Percentiles rank a stretch among this genome's conserved stretches.
Evolutionary conservation across 2,329 filamentous ascomycete genomes (phyloP).

Genomic region (Phialophora tarda): DNA sequence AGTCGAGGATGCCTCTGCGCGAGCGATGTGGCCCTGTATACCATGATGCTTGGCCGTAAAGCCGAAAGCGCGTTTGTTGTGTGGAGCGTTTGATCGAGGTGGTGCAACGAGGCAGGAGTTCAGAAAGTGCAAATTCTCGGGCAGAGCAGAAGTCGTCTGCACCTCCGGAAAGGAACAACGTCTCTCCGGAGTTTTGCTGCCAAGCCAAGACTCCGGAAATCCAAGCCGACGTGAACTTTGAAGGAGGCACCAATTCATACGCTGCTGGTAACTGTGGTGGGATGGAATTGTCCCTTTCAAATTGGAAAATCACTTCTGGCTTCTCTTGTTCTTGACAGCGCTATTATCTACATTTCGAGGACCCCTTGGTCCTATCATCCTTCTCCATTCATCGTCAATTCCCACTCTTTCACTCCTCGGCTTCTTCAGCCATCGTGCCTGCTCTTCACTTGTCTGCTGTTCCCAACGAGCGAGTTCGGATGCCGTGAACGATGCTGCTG

Average conservation of each 20-base stretch:
- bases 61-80: constrained; percentile 29
- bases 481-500: constrained; percentile 27
- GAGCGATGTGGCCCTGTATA: constrained; percentile 18
- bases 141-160: constrained; percentile 1
- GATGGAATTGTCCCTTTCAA: too few relatives aligned
- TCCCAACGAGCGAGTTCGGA: constrained; percentile 31
- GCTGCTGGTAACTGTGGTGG: too few relatives aligned
- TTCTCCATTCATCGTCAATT: constrained; percentile 36
- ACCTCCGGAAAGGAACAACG: not conserved
- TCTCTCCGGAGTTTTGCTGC: not conserved
- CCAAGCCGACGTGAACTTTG: not conserved
- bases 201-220: not conserved
- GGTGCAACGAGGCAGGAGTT: constrained; percentile 22
- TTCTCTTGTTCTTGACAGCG: not conserved
- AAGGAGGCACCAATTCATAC: not conserved
- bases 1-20: not conserved
- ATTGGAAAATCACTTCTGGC: not conserved
- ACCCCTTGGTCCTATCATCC: constrained; percentile 31
- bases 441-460: constrained; percentile 24
- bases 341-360: not conserved
- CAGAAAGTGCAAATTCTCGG: constrained; percentile 23
- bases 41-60: constrained; percentile 37
- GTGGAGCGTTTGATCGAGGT: constrained; percentile 16
- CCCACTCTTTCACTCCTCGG: constrained; percentile 27
- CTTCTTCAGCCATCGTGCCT: constrained; percentile 30